Evolutionary conservation across 2,329 filamentous ascomycete genomes (phyloP).

Genomic region (Diaporthe sp.): DNA sequence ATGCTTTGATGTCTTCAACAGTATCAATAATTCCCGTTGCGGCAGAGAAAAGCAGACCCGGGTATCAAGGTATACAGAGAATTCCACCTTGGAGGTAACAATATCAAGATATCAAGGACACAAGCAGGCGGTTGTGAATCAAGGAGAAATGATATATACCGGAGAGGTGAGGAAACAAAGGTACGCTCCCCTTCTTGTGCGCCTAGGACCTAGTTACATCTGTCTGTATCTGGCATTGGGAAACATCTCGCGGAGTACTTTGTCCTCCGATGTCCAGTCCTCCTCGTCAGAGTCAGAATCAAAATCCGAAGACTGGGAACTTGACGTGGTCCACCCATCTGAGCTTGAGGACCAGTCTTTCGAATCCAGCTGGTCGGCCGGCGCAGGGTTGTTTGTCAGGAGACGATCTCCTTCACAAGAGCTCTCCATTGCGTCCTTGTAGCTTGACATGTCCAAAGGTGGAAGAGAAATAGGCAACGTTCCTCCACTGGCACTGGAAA

Average conservation of each 20-base stretch:
- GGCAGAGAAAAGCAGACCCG: too few relatives aligned
- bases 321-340: background rate
- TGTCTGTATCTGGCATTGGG: background rate
- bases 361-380: background rate
- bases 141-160: background rate
- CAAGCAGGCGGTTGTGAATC: background rate
- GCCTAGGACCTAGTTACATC: background rate
- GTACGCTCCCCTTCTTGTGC: background rate
- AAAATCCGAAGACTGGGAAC: background rate
- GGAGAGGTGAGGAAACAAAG: background rate
- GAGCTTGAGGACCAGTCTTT: background rate
- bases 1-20: too few relatives aligned
- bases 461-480: background rate
- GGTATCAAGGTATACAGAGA: too few relatives aligned
- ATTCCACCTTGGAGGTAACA: background rate
- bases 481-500: too few relatives aligned
- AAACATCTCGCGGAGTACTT: background rate
- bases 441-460: background rate
- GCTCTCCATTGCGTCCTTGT: background rate
- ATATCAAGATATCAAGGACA: background rate
- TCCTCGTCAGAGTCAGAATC: background rate
- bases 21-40: too few relatives aligned
- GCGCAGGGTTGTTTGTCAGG: background rate
- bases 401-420: background rate
- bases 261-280: background rate